Evolutionary conservation across 129 eudicot genomes (phyloP).

Genomic region (Ambrosia artemisiifolia): DNA sequence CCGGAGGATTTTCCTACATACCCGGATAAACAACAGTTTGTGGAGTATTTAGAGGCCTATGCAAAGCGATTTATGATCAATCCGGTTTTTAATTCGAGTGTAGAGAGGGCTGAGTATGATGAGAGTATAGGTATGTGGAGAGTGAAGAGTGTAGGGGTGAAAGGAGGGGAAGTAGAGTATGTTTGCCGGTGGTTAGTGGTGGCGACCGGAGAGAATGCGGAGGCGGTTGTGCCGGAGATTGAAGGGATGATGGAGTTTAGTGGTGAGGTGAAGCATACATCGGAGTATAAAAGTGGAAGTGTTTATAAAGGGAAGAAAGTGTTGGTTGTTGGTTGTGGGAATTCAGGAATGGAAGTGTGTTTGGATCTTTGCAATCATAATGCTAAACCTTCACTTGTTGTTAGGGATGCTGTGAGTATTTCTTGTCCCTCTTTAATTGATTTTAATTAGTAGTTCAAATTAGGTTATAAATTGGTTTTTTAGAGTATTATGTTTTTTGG

Average conservation of each 20-base stretch:
- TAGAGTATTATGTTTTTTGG: too few species aligned
- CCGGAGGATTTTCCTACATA: slow-evolving; percentile 70
- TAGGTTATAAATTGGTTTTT: neutral
- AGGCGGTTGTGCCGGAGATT: slow-evolving; percentile 72
- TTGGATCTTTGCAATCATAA: slow-evolving; percentile 87
- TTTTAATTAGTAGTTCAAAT: neutral
- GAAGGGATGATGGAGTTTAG: slow-evolving; percentile 68
- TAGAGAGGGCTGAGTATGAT: slow-evolving; percentile 66
- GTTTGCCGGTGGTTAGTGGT: slow-evolving; percentile 85
- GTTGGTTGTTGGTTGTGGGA: slow-evolving; percentile 95
- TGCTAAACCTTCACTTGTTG: slow-evolving; percentile 97
- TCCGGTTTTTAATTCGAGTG: slow-evolving; percentile 65
- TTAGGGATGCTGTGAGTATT: slow-evolving; percentile 79
- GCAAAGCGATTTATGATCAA: slow-evolving; percentile 52
- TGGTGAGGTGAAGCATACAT: slow-evolving; percentile 68
- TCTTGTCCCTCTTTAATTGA: neutral
- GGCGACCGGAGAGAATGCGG: slow-evolving; percentile 99
- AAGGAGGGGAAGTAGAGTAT: slow-evolving; percentile 53
- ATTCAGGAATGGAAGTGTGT: slow-evolving; percentile 99
- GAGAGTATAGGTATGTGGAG: slow-evolving; percentile 59
- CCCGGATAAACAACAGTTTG: slow-evolving; percentile 74
- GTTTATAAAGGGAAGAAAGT: slow-evolving; percentile 69
- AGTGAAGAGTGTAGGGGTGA: slow-evolving; percentile 43
- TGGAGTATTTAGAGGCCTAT: slow-evolving; percentile 59
- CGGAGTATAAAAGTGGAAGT: slow-evolving; percentile 74